Conservation (phyloP, 1,284 basidiomycete species). For the Malassezia sympodialis region DNA sequence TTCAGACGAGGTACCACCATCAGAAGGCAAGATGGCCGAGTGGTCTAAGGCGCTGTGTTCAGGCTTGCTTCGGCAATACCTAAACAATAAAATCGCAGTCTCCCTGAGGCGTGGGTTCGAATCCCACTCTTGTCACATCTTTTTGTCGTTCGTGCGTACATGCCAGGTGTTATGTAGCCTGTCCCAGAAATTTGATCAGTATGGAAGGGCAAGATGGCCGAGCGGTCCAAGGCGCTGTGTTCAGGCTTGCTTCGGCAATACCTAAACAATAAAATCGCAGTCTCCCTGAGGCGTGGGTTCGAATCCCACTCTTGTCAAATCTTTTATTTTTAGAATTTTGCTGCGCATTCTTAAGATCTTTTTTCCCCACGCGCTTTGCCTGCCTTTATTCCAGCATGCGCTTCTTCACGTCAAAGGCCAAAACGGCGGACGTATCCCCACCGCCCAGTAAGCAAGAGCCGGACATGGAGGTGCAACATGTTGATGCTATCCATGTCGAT, state of each 20-base stretch:
- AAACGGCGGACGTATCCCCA: neutral
- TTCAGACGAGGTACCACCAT: neutral
- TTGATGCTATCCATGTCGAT: neutral
- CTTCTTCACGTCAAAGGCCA: neutral
- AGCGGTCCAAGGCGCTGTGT: constrained; percentile 39
- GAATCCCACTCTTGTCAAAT: constrained; percentile 30
- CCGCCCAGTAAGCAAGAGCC: neutral
- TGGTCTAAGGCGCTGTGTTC: constrained; percentile 37
- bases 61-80: constrained; percentile 18
- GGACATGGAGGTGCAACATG: constrained; percentile 1
- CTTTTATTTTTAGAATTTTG: constrained; percentile 1
- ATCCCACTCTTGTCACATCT: constrained; percentile 29
- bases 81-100: constrained; percentile 19
- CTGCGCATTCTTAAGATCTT: neutral
- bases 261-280: constrained; percentile 19
- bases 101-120: constrained; percentile 30
- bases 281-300: constrained; percentile 29
- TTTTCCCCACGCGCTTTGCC: neutral
- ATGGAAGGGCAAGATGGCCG: constrained; percentile 31
- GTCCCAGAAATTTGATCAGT: neutral
- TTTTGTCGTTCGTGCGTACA: constrained; percentile 12
- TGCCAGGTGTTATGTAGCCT: constrained; percentile 1
- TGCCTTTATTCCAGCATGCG: neutral
- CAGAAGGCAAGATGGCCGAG: constrained; percentile 33
- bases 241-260: constrained; percentile 19